These are phyloP conservation scores for Blepharisma stoltei DNA, from an alignment of 73 alveolate genomes.

Conservation along the genomic window DNA sequence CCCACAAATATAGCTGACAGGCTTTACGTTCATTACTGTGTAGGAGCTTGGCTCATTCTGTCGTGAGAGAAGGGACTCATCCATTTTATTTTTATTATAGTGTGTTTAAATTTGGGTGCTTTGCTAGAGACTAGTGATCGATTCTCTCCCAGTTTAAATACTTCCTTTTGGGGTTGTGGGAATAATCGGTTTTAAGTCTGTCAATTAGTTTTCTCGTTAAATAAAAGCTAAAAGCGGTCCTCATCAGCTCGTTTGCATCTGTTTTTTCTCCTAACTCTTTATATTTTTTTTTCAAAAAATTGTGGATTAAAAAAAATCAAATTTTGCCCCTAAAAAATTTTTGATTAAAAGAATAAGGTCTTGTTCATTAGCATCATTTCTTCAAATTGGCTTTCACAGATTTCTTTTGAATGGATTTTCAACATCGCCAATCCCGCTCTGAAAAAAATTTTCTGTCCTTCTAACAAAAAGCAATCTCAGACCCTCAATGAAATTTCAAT, in stretches of 20 bases:
- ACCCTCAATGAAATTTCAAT: constrained; percentile 65
- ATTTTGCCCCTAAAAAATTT: too few relatives aligned
- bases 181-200: not conserved
- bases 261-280: not conserved
- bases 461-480: constrained; percentile 75
- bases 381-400: constrained; percentile 5
- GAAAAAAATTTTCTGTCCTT: constrained; percentile 71
- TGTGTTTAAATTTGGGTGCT: too few relatives aligned
- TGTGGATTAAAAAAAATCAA: too few relatives aligned
- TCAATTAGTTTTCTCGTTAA: not conserved
- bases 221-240: not conserved
- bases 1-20: constrained; percentile 18
- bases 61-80: not conserved
- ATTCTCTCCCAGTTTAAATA: not conserved
- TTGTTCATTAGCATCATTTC: not conserved
- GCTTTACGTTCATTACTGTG: constrained; percentile 12
- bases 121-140: too few relatives aligned
- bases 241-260: constrained; percentile 1
- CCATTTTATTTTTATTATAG: too few relatives aligned
- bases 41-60: constrained; percentile 2
- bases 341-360: too few relatives aligned
- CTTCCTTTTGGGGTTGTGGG: not conserved
- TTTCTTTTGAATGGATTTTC: constrained; percentile 50
- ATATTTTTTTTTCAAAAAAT: too few relatives aligned
- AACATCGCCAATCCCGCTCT: constrained; percentile 74